phyloP scores from a whole-genome alignment of 2,329 filamentous ascomycete genomes.

The Cordyceps pruinosa region DNA sequence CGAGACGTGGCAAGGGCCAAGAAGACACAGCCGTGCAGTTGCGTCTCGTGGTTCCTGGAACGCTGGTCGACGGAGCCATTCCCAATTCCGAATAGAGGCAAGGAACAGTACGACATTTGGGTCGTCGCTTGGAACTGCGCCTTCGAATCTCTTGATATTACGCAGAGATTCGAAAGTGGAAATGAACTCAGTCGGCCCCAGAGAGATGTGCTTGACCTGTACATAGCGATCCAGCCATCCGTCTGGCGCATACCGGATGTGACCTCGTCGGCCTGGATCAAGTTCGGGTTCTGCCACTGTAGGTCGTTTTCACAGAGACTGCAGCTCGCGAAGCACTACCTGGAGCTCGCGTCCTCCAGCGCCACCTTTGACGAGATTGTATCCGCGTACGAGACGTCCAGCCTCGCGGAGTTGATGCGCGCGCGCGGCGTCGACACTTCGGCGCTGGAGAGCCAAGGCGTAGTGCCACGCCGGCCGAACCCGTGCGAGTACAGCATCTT shows the following conservation, averaged over 20 bases:
- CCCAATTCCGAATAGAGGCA: neutral
- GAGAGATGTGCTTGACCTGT: neutral
- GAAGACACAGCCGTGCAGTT: neutral
- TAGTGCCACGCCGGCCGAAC: neutral
- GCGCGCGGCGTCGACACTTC: neutral
- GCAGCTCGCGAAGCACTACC: neutral
- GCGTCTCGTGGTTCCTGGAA: neutral
- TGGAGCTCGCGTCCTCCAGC: neutral
- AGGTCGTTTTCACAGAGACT: neutral
- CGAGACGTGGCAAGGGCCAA: neutral
- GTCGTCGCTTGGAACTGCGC: neutral
- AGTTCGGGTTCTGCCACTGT: neutral
- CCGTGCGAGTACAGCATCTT: neutral
- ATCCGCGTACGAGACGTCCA: neutral
- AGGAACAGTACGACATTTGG: neutral
- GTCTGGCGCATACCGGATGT: neutral
- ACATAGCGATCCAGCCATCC: neutral
- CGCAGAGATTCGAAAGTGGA: neutral
- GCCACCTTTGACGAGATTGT: neutral
- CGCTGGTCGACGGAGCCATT: neutral
- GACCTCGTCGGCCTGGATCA: neutral
- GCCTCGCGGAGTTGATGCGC: neutral
- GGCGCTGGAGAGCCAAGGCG: neutral
- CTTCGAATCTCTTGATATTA: neutral
- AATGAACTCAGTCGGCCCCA: neutral